A percentile compares a stretch with the other conserved stretches of the same genome.
These are phyloP conservation scores for Neonectria faginata DNA, from an alignment of 2,329 filamentous ascomycete species.

Conservation along the genomic window DNA sequence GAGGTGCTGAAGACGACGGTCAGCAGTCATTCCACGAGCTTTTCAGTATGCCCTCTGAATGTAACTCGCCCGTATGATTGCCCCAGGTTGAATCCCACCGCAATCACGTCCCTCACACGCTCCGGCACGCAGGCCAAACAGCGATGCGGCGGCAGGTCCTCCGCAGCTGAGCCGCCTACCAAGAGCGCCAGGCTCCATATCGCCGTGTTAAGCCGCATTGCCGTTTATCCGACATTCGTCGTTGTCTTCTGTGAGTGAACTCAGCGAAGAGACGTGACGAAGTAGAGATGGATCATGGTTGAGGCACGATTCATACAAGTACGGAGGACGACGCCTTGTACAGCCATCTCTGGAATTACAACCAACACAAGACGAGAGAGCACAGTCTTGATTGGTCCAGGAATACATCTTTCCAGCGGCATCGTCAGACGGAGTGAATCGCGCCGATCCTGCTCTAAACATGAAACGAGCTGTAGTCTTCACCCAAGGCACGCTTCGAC, in stretches of 20 bases:
- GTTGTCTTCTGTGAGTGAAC: background rate
- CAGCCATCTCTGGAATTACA: background rate
- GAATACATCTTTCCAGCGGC: background rate
- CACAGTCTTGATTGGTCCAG: background rate
- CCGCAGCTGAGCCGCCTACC: background rate
- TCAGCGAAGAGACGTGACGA: too few species aligned
- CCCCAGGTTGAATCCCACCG: slow-evolving; percentile 1
- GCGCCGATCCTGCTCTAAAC: background rate
- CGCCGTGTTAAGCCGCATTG: background rate
- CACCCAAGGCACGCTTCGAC: background rate
- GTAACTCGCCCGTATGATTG: background rate
- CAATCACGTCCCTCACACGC: background rate
- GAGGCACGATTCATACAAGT: too few species aligned
- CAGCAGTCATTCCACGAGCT: background rate
- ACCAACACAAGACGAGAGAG: background rate
- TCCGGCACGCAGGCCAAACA: slow-evolving; percentile 1
- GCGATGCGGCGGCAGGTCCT: background rate
- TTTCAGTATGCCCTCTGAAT: background rate
- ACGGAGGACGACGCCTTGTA: background rate
- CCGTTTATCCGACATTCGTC: background rate
- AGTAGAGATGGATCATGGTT: too few species aligned
- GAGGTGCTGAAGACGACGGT: background rate
- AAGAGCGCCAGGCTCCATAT: background rate
- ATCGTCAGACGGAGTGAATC: background rate
- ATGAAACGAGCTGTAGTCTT: background rate